Conservation (phyloP, 768 basidiomycete species). For the Ramaria sp. region DNA sequence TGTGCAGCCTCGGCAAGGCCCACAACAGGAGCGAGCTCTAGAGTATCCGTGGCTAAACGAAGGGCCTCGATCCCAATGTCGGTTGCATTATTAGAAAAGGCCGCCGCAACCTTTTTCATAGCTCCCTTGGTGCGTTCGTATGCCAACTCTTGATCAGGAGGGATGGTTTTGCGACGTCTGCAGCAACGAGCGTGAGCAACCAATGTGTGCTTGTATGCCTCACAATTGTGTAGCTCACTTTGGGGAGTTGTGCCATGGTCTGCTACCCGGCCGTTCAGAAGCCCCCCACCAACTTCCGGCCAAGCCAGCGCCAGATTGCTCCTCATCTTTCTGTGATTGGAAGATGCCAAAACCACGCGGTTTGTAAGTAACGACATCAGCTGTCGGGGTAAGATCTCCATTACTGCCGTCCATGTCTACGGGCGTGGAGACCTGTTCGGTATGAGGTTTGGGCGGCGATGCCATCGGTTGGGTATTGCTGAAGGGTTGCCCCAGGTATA, state of each 20-base stretch:
- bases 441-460: neutral
- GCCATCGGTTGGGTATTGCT: neutral
- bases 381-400: neutral
- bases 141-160: constrained; percentile 29
- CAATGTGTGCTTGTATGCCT: neutral
- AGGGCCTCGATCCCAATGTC: constrained; percentile 37
- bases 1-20: constrained; percentile 42
- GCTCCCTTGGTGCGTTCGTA: constrained; percentile 22
- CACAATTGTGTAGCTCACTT: neutral
- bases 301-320: neutral
- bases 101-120: neutral
- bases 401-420: neutral
- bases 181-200: neutral
- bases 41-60: constrained; percentile 26
- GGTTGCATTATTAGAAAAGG: constrained; percentile 27
- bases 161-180: constrained; percentile 22
- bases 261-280: neutral
- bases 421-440: neutral
- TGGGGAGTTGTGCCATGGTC: constrained; percentile 4
- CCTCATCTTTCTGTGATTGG: neutral
- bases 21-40: constrained; percentile 43
- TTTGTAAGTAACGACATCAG: neutral
- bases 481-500: no score
- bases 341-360: neutral
- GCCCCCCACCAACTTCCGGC: neutral